Evolutionary conservation across 192 early-diverging fungal genomes (phyloP), one percentile per base, ranked within the genome.

Genomic region (Allomyces javanicus): DNA sequence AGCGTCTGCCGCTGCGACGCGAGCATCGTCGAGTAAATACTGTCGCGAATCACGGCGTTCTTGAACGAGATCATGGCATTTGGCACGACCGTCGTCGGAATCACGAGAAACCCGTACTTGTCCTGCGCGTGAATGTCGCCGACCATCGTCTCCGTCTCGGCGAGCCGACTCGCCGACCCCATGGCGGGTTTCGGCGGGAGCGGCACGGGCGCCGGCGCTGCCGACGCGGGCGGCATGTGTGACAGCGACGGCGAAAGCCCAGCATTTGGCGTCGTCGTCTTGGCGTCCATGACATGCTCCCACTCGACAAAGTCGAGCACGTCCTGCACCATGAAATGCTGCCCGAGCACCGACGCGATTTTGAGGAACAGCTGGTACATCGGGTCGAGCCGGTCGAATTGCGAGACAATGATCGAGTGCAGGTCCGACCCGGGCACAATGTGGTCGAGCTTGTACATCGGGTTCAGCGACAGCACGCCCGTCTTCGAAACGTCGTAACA

Each of bases 281-380:
- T 24, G 14, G 24, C 58, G 14, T 65, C 65, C 17, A 58, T 58
- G 2, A 21, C 17, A 3, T 58, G 17, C 50, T 58, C 50, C 12
- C 12, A 14, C 50, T 58, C 45, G 23, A 68, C 12, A 22, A 67
- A 79, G 63, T 66, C 65, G 24, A 81, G 44, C 9, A 81, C 79
- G 50, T 81, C 79, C 24, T 81, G 79, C 27, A 79, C 26, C 44
- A 72, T 44, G 66, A 81, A 81, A 33, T 68, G 65, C 64, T 77
- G 79, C 2, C 79, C 79, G 2, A 81, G 68, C 1, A 78, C 79
- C 21, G 79, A 71, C 1, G 78, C 76, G n/a, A 81, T 69, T 62
- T 81, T 81, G 27, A 81, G 67, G 33, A 81, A 78, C 14, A 81
- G 70, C 65, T 81, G 79, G 65, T 74, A 79, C 50, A 71, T 77